phyloP scores from a whole-genome alignment of 2,329 filamentous ascomycete genomes.

The Claviceps purpurea region DNA sequence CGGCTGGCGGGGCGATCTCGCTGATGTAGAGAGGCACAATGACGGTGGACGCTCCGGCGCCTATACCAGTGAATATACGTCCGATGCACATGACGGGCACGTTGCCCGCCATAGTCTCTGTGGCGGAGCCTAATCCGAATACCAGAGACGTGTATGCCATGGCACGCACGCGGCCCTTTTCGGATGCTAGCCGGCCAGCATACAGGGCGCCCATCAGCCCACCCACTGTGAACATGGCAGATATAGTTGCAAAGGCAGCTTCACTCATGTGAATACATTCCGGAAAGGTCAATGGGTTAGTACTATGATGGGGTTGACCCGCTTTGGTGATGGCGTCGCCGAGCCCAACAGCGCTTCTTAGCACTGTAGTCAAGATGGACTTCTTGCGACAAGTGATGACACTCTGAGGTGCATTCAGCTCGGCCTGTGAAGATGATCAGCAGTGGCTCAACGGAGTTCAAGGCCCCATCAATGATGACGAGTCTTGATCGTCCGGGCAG shows the following conservation, averaged over 20 bases:
- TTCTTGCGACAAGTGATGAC: conserved; percentile 72
- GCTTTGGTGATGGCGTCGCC: conserved; percentile 12
- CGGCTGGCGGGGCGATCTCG: conserved; percentile 65
- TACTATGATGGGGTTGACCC: conserved; percentile 9
- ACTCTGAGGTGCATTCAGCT: conserved; percentile 89
- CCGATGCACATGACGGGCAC: conserved; percentile 59
- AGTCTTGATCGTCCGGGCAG: not conserved
- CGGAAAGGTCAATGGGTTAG: conserved; percentile 28
- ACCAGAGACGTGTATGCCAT: conserved; percentile 68
- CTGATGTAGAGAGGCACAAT: conserved; percentile 92
- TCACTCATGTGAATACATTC: conserved; percentile 84
- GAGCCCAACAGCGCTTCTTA: conserved; percentile 15
- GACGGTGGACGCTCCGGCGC: conserved; percentile 79
- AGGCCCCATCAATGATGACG: not conserved
- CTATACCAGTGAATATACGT: conserved; percentile 67
- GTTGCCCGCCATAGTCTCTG: conserved; percentile 59
- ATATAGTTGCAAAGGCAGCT: conserved; percentile 70
- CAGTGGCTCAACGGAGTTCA: no score
- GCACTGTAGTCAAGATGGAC: conserved; percentile 21
- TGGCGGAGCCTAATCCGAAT: conserved; percentile 60
- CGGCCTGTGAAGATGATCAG: conserved; percentile 39
- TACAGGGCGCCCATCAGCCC: conserved; percentile 72
- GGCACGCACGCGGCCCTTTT: conserved; percentile 58
- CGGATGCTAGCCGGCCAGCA: conserved; percentile 66
- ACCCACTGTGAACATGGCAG: conserved; percentile 82